Percentiles rank a stretch among this genome's conserved stretches.
Conservation (phyloP, 306 rosid genomes). For the Albizia julibrissin region DNA sequence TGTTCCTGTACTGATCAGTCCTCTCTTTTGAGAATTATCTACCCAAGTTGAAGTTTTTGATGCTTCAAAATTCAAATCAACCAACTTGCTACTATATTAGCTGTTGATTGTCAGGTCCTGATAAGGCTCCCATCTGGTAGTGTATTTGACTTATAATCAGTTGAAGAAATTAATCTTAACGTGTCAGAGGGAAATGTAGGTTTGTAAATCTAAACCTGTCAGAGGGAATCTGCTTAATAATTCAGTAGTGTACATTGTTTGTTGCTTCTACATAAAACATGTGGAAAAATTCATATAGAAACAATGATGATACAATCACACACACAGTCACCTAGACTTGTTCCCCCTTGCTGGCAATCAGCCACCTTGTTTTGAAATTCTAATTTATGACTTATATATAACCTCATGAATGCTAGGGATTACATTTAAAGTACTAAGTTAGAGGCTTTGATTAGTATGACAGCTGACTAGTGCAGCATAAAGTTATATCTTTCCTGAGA, state of each 20-base stretch:
- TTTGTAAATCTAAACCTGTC: not conserved
- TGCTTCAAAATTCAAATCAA: not conserved
- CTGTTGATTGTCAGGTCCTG: not conserved
- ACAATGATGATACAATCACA: not conserved
- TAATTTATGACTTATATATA: not conserved
- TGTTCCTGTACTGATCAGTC: not conserved
- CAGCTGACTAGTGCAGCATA: not conserved
- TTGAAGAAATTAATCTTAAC: not conserved
- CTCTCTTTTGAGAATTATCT: not conserved
- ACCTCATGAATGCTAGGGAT: not conserved
- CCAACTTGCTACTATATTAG: not conserved
- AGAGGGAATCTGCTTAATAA: not conserved
- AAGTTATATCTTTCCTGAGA: not conserved
- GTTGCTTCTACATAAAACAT: not conserved
- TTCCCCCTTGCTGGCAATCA: too few relatives aligned
- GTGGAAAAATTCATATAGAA: not conserved
- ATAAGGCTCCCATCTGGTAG: not conserved
- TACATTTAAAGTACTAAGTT: not conserved
- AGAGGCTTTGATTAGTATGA: not conserved
- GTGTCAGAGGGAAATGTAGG: not conserved
- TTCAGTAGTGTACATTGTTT: not conserved
- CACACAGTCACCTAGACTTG: not conserved
- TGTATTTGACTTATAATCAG: not conserved
- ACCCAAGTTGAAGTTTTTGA: not conserved
- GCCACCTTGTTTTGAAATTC: not conserved